These are phyloP conservation scores for Emmonsiellopsis sp. DNA, from an alignment of 2,329 filamentous ascomycete genomes.

Conservation along the genomic window DNA sequence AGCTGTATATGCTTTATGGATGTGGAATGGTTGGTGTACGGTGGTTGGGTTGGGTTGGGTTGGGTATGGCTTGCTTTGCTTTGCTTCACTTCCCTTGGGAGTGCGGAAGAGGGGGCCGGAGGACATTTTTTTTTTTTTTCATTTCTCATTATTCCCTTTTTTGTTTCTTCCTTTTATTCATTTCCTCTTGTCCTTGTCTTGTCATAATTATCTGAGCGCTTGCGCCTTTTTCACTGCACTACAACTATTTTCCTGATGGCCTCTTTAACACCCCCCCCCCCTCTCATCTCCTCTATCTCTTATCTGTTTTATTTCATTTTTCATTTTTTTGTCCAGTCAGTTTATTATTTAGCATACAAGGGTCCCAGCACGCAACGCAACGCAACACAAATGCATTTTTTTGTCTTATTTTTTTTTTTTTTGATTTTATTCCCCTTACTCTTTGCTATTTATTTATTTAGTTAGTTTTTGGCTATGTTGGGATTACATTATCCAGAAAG, in stretches of 20 bases:
- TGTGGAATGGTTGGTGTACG: not conserved
- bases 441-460: not conserved
- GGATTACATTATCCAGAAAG: not conserved
- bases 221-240: no score
- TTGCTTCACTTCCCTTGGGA: not conserved
- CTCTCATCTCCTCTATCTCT: not conserved
- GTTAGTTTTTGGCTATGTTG: not conserved
- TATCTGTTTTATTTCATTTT: not conserved
- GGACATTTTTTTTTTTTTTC: not conserved
- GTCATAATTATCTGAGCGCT: no score
- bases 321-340: slow-evolving; percentile 2
- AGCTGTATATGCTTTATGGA: slow-evolving; percentile 11
- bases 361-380: not conserved
- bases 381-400: not conserved
- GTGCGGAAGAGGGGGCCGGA: not conserved
- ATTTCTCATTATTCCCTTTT: not conserved
- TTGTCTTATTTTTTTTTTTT: not conserved
- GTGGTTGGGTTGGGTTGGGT: not conserved
- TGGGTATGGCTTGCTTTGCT: not conserved
- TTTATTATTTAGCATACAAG: not conserved
- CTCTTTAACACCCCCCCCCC: not conserved
- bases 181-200: not conserved
- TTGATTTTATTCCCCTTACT: not conserved
- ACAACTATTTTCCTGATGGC: not conserved
- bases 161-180: not conserved